A percentile compares a stretch with the other conserved stretches of the same genome.
These are phyloP conservation scores for Hypoxylon sp. DNA, from an alignment of 2,329 filamentous ascomycete genomes.

Conservation along the genomic window DNA sequence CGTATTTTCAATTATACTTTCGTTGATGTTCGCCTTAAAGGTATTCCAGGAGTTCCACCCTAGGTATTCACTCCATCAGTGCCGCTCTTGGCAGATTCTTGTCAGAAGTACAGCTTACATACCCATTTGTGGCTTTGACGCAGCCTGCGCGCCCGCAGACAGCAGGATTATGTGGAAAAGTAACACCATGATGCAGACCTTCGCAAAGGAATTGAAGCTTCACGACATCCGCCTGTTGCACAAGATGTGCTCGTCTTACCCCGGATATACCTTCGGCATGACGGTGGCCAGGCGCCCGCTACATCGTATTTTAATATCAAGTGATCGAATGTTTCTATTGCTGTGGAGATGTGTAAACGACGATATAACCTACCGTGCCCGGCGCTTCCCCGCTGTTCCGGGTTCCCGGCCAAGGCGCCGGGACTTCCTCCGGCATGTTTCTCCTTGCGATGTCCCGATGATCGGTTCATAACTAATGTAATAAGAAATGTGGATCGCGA, in stretches of 20 bases:
- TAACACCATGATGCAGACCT: conserved; percentile 1
- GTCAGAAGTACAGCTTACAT: neutral
- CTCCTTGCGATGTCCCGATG: neutral
- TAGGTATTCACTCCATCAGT: conserved; percentile 12
- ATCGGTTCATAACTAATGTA: too few species aligned
- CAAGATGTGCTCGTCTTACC: neutral
- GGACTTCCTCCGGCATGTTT: conserved; percentile 4
- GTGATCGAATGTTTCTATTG: neutral
- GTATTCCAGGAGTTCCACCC: conserved; percentile 41
- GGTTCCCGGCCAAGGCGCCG: neutral
- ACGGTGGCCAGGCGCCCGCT: neutral
- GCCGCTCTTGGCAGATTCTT: neutral
- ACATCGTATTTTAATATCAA: neutral
- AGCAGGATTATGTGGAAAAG: neutral
- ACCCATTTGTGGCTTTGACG: conserved; percentile 12
- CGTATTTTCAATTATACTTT: conserved; percentile 38
- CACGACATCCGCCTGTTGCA: neutral
- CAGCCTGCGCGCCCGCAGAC: neutral
- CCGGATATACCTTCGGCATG: neutral
- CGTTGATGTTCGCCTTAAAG: conserved; percentile 37
- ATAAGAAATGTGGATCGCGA: too few species aligned
- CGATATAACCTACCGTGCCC: neutral
- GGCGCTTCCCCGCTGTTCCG: neutral
- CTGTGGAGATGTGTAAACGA: neutral
- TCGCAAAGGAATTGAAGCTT: neutral